These are phyloP conservation scores for Plasmodium vivax DNA, from an alignment of 169 alveolate genomes.

Conservation along the genomic window DNA sequence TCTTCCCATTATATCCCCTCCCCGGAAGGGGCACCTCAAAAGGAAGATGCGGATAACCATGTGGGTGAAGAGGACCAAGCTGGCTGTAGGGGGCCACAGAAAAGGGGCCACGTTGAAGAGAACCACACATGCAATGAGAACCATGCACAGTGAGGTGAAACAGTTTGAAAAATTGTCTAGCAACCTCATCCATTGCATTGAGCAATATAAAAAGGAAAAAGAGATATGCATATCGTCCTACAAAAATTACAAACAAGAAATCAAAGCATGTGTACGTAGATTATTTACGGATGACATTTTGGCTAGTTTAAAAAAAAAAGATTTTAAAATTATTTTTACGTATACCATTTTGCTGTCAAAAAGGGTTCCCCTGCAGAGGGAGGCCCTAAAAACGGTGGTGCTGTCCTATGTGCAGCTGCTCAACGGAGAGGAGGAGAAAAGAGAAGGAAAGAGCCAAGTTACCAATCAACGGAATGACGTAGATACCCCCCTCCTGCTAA, in stretches of 20 bases:
- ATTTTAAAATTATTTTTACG: conserved; percentile 35
- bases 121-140: background rate
- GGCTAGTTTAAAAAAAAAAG: background rate
- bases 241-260: conserved; percentile 40
- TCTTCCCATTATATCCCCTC: background rate
- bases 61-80: background rate
- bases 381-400: background rate
- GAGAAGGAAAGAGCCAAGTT: background rate
- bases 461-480: background rate
- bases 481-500: conserved; percentile 3
- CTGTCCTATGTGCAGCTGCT: conserved; percentile 1
- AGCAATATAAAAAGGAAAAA: conserved; percentile 29
- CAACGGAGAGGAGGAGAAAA: background rate
- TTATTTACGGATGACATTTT: conserved; percentile 22
- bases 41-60: background rate
- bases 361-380: conserved; percentile 13
- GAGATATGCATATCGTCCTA: conserved; percentile 6
- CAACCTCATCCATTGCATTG: conserved; percentile 29
- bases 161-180: conserved; percentile 18
- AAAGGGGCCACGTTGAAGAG: background rate
- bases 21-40: background rate
- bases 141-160: conserved; percentile 8
- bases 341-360: conserved; percentile 29
- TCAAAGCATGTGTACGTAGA: conserved; percentile 3
- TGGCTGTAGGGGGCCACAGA: background rate